Base-by-base conservation (phyloP, 768 basidiomycete species). In the Podaxis sp. region DNA sequence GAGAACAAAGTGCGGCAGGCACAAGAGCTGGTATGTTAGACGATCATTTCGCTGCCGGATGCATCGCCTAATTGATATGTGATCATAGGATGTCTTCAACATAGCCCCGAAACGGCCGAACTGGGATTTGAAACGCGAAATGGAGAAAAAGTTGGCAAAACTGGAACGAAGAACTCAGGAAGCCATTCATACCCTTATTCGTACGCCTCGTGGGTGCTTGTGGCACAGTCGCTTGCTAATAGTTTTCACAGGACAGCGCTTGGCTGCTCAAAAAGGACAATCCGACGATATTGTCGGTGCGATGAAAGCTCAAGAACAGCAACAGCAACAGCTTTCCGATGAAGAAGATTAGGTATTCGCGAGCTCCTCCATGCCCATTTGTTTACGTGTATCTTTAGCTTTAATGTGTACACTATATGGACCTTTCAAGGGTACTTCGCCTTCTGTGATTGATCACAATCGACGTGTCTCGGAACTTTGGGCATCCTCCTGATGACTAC, bases 71-170 rank as follows among this genome's bases (percentile, higher is more conserved):
- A 24, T 38, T 52, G 37, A 54, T 25, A 51, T 62, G 49, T 54
- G 36, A 38, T 51, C 50, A 43, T 43, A 96, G 95, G 93, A 96
- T 72, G 80, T 97, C 50, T 93, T 97, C 73, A 98, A 97, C 71
- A 98, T 99, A 67, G 96, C 95, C 24, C 97, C 97, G 3, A 98
- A 96, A 82, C 85, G 95, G 52, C 89, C 93, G 9, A 98, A 96
- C 75, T 96, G 94, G 95, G 94, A 96, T 73, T 79, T 97, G 69
- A 96, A 95, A 74, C 86, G 94, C 61, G 94, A 98, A 69, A 87
- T 96, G 77, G 93, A 96, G 61, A 93, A 90, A 78, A 94, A 93
- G 72, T 74, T 94, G 52, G 83, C 88, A 7, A 95, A 88, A 71
- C 80, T 98, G n/a, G 95, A 97, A 69, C 79, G 93, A 67, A 89